phyloP scores from a whole-genome alignment of 257 asterid species.

The Mentha longifolia region DNA sequence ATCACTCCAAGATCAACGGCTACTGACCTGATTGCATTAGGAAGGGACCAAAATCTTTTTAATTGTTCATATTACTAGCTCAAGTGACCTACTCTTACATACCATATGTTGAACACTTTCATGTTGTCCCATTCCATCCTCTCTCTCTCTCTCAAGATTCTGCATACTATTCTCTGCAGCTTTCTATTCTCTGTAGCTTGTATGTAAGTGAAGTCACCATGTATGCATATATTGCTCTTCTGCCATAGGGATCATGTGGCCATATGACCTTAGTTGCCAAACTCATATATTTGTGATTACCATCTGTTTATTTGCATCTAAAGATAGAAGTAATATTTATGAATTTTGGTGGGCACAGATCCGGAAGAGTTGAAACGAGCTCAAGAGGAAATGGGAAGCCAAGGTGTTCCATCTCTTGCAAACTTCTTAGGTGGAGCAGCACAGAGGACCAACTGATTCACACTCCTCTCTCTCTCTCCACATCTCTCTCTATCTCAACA shows the following conservation, averaged over 20 bases:
- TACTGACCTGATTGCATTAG: neutral
- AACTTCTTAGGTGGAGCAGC: constrained; percentile 78
- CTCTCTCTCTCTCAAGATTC: neutral
- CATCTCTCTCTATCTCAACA: no score
- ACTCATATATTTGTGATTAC: neutral
- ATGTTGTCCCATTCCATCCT: neutral
- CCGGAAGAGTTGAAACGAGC: constrained; percentile 93
- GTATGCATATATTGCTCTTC: neutral
- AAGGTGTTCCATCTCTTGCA: constrained; percentile 87
- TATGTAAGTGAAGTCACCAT: neutral
- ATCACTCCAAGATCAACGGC: constrained; percentile 2
- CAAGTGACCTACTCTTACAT: neutral
- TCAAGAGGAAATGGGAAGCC: constrained; percentile 97
- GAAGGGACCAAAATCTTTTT: neutral
- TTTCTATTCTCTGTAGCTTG: no score
- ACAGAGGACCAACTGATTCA: constrained; percentile 61
- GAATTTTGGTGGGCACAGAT: constrained; percentile 51
- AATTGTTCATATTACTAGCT: neutral
- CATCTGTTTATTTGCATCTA: neutral
- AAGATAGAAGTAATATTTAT: neutral
- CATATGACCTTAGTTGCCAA: neutral
- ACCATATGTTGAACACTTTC: neutral
- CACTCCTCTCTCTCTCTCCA: no score
- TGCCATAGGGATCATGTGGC: neutral
- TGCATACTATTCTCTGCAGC: neutral